These are phyloP conservation scores for Ogataea methylovora DNA, from an alignment of 805 yeast species.

Conservation along the genomic window DNA sequence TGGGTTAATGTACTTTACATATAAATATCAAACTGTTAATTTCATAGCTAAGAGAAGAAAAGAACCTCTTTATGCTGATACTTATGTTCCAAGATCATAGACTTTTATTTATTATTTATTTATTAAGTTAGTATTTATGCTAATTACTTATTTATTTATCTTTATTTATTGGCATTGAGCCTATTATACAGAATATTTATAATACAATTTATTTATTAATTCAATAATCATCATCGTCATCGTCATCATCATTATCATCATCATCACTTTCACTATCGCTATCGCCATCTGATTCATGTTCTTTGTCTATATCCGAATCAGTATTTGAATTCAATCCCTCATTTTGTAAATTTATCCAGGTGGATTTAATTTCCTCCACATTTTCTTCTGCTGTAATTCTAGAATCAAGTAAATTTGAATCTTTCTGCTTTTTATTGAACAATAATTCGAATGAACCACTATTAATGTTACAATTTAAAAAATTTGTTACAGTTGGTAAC, in stretches of 20 bases:
- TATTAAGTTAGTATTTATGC: background rate
- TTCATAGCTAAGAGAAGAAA: constrained; percentile 22
- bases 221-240: background rate
- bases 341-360: background rate
- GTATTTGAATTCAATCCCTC: background rate
- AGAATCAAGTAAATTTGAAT: too few relatives aligned
- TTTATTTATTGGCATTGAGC: background rate
- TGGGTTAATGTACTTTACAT: constrained; percentile 23
- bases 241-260: background rate
- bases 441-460: background rate
- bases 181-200: too few relatives aligned
- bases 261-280: background rate
- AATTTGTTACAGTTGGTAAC: background rate
- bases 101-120: background rate
- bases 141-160: background rate
- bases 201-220: too few relatives aligned
- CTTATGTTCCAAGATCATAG: constrained; percentile 21
- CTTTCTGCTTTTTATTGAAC: background rate
- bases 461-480: background rate
- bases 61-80: constrained; percentile 18
- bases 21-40: constrained; percentile 21
- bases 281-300: background rate
- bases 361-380: too few relatives aligned
- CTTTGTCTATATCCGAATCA: background rate
- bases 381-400: too few relatives aligned